phyloP scores from a whole-genome alignment of 352 stramenopile species.

The Phytophthora constricta region DNA sequence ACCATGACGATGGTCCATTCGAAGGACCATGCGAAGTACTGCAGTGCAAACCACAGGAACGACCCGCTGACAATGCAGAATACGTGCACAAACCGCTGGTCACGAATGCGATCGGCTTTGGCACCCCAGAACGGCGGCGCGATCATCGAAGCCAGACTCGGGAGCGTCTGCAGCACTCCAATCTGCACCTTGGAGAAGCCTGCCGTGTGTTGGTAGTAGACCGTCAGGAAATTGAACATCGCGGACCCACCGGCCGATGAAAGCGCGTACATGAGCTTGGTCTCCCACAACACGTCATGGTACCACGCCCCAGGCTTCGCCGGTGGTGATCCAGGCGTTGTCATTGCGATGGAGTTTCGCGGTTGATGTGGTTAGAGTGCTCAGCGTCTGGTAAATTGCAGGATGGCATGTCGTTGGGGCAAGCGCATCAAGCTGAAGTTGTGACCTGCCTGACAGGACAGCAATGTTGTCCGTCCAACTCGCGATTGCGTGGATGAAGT shows the following conservation, averaged over 20 bases:
- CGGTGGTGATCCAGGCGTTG: slow-evolving; percentile 6
- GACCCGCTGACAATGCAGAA: slow-evolving; percentile 55
- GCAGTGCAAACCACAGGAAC: slow-evolving; percentile 54
- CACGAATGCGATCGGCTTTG: slow-evolving; percentile 57
- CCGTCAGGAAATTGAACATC: slow-evolving; percentile 71
- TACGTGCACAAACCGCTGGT: slow-evolving; percentile 64
- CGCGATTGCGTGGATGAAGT: slow-evolving; percentile 26
- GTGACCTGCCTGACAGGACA: no score
- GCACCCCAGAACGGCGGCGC: slow-evolving; percentile 73
- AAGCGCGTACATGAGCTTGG: slow-evolving; percentile 77
- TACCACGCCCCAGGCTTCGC: slow-evolving; percentile 10
- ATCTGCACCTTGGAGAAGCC: slow-evolving; percentile 80
- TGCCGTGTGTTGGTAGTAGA: slow-evolving; percentile 66
- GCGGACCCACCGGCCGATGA: slow-evolving; percentile 55
- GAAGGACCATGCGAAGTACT: slow-evolving; percentile 54
- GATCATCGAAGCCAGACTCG: slow-evolving; percentile 56
- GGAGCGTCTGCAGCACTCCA: slow-evolving; percentile 67
- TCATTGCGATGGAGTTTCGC: slow-evolving; percentile 3
- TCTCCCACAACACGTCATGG: slow-evolving; percentile 42
- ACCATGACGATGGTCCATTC: slow-evolving; percentile 49
- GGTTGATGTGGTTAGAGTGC: not conserved
- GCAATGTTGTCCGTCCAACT: no score
- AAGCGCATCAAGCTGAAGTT: not conserved
- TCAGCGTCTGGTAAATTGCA: not conserved
- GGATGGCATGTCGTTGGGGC: not conserved